A percentile compares a stretch with the other conserved stretches of the same genome.
Conservation (phyloP, 805 yeast species). For the Metschnikowia cerradonensis region DNA sequence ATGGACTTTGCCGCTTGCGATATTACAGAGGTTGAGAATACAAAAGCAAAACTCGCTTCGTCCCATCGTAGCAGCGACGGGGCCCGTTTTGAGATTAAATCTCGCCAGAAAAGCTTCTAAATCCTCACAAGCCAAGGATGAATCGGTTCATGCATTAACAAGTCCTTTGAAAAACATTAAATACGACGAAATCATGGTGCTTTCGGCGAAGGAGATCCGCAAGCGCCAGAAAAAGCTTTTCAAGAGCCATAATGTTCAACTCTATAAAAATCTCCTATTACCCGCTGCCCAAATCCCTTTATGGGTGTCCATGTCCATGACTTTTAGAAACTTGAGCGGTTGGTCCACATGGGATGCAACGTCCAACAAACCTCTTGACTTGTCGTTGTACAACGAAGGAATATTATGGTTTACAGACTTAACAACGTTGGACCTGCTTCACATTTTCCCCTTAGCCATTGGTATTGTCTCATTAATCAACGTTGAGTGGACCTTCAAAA, state of each 20-base stretch:
- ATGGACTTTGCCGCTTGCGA: slow-evolving; percentile 75
- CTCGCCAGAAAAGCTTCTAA: slow-evolving; percentile 46
- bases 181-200: slow-evolving; percentile 71
- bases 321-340: slow-evolving; percentile 74
- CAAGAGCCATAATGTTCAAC: slow-evolving; percentile 60
- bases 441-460: slow-evolving; percentile 62
- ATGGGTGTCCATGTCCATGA: slow-evolving; percentile 76
- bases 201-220: slow-evolving; percentile 74
- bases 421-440: slow-evolving; percentile 56
- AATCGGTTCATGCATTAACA: slow-evolving; percentile 21
- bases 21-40: slow-evolving; percentile 63
- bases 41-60: slow-evolving; percentile 67
- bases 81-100: slow-evolving; percentile 65
- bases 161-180: slow-evolving; percentile 45
- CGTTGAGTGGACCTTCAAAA: slow-evolving; percentile 74
- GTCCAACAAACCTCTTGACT: slow-evolving; percentile 47
- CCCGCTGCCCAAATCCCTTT: slow-evolving; percentile 84
- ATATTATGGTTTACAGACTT: slow-evolving; percentile 60
- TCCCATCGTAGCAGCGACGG: slow-evolving; percentile 69
- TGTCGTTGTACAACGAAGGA: slow-evolving; percentile 49
- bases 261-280: slow-evolving; percentile 73
- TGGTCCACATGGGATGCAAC: slow-evolving; percentile 46
- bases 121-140: slow-evolving; percentile 24
- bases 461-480: slow-evolving; percentile 73
- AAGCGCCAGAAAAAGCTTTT: slow-evolving; percentile 72